Conservation (phyloP, 2,329 filamentous ascomycete species). For the Huntiella savannae region DNA sequence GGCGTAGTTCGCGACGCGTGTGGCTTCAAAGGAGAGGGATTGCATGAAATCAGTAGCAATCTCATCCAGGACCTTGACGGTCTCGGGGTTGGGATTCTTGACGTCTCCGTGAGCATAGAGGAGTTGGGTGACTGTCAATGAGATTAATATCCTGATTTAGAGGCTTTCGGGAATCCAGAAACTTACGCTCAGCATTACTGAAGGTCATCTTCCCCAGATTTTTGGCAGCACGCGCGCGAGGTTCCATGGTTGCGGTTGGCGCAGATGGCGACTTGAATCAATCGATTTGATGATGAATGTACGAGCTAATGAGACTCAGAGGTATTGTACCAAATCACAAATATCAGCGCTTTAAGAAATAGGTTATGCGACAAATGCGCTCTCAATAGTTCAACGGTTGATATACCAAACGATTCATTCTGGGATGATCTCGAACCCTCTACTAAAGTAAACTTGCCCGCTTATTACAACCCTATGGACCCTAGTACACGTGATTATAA, state of each 20-base stretch:
- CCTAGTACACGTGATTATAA: too few species aligned
- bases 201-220: slow-evolving; percentile 77
- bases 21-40: slow-evolving; percentile 78
- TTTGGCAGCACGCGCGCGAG: slow-evolving; percentile 55
- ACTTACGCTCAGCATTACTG: slow-evolving; percentile 47
- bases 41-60: slow-evolving; percentile 95
- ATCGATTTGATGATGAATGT: not conserved
- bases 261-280: not conserved
- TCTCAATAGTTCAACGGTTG: too few species aligned
- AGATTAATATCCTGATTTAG: slow-evolving; percentile 1
- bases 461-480: too few species aligned
- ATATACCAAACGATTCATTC: too few species aligned
- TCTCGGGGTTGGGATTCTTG: slow-evolving; percentile 59
- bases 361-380: too few species aligned
- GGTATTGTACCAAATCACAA: too few species aligned
- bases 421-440: too few species aligned
- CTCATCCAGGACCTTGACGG: slow-evolving; percentile 75
- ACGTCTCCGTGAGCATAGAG: slow-evolving; percentile 70
- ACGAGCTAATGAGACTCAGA: too few species aligned
- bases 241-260: slow-evolving; percentile 40
- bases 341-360: too few species aligned
- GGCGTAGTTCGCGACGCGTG: slow-evolving; percentile 65
- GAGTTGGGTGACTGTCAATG: slow-evolving; percentile 43
- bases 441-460: too few species aligned
- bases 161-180: not conserved